A percentile compares a stretch with the other conserved stretches of the same genome.
Evolutionary conservation across 805 yeast species (phyloP).

Genomic region (Candida fluviatilis): DNA sequence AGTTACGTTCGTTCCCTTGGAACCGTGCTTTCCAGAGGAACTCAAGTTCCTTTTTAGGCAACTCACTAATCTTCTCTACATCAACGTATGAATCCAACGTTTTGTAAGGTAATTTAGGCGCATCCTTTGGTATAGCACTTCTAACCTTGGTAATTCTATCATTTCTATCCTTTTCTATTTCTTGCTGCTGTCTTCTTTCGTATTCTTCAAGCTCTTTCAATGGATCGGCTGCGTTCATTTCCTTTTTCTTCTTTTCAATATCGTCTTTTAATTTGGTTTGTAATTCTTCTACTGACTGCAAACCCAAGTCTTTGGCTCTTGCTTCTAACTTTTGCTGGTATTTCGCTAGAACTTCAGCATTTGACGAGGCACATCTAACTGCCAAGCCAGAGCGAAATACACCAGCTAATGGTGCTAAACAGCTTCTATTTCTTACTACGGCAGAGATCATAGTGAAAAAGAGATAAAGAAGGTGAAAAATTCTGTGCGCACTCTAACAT

Average conservation of each 20-base stretch:
- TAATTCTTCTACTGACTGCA: constrained; percentile 50
- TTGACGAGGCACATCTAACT: neutral
- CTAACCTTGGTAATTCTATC: constrained; percentile 28
- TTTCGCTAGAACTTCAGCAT: constrained; percentile 8
- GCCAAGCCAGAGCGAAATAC: neutral
- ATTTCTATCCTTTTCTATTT: constrained; percentile 17
- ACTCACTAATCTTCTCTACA: constrained; percentile 53
- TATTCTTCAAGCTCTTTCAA: constrained; percentile 59
- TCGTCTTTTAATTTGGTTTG: constrained; percentile 58
- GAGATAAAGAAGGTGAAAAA: neutral
- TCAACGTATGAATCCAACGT: constrained; percentile 70
- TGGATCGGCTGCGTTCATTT: constrained; percentile 64
- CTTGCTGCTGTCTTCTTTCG: constrained; percentile 36
- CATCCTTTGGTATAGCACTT: constrained; percentile 29
- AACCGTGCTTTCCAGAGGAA: constrained; percentile 88
- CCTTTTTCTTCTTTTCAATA: constrained; percentile 51
- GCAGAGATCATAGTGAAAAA: neutral
- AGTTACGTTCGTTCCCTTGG: constrained; percentile 49
- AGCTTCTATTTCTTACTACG: neutral
- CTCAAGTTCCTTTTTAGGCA: constrained; percentile 64
- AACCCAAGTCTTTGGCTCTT: constrained; percentile 34
- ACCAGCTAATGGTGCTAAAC: neutral
- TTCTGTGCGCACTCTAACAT: neutral
- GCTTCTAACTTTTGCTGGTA: constrained; percentile 31
- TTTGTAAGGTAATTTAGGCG: constrained; percentile 55